These are phyloP conservation scores for Ramalina peruviana DNA, from an alignment of 495 filamentous ascomycete species.

Conservation along the genomic window DNA sequence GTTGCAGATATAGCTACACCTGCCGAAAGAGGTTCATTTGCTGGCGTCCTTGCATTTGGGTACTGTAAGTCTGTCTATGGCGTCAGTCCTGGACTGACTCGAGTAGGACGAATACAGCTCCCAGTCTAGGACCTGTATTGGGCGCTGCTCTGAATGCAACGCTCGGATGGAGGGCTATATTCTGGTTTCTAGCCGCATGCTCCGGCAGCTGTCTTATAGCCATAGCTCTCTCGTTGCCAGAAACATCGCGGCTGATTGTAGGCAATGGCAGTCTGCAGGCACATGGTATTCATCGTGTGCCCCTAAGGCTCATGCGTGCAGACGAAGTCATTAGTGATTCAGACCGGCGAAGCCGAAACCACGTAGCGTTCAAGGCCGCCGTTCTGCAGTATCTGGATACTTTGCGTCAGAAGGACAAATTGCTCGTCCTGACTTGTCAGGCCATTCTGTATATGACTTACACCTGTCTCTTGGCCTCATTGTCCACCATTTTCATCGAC, in stretches of 20 bases:
- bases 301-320: not conserved
- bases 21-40: slow-evolving; percentile 46
- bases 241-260: slow-evolving; percentile 30
- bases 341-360: no score
- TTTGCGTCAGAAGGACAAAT: slow-evolving; percentile 11
- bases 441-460: slow-evolving; percentile 15
- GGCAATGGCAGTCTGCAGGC: slow-evolving; percentile 22
- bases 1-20: slow-evolving; percentile 46
- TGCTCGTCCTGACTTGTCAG: slow-evolving; percentile 8
- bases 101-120: slow-evolving; percentile 22
- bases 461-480: slow-evolving; percentile 14
- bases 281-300: not conserved
- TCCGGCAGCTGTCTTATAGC: slow-evolving; percentile 25
- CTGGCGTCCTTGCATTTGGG: slow-evolving; percentile 18
- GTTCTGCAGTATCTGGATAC: not conserved
- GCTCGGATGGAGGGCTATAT: slow-evolving; percentile 53
- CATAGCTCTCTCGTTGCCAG: slow-evolving; percentile 26
- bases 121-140: slow-evolving; percentile 42
- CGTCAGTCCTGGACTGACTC: slow-evolving; percentile 12
- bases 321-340: no score
- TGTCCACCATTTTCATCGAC: slow-evolving; percentile 14
- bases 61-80: slow-evolving; percentile 6
- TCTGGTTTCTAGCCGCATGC: slow-evolving; percentile 58
- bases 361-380: no score
- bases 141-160: slow-evolving; percentile 43